Evolutionary conservation across 2,329 filamentous ascomycete genomes (phyloP).

Genomic region (Colletotrichum destructivum): DNA sequence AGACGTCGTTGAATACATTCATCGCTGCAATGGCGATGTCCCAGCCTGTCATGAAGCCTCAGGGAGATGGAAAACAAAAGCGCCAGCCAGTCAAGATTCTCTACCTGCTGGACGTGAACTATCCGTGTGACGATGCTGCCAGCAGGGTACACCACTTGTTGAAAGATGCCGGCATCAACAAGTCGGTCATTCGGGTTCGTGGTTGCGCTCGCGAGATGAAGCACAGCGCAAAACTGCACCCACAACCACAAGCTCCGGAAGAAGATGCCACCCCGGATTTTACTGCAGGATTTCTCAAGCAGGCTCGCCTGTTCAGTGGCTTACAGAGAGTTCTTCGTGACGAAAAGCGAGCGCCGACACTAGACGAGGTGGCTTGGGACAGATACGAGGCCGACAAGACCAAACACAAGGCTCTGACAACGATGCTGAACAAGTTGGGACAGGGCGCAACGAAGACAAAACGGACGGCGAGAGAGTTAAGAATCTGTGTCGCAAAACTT

Average conservation of each 20-base stretch:
- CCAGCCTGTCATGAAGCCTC: neutral
- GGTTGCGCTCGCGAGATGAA: slow-evolving; percentile 39
- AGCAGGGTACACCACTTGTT: slow-evolving; percentile 58
- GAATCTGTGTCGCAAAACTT: slow-evolving; percentile 51
- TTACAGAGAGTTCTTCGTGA: neutral
- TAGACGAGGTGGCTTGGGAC: slow-evolving; percentile 61
- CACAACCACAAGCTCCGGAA: slow-evolving; percentile 40
- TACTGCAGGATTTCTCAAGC: slow-evolving; percentile 32
- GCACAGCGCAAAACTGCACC: slow-evolving; percentile 31
- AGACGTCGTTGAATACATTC: slow-evolving; percentile 63
- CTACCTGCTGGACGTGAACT: slow-evolving; percentile 64
- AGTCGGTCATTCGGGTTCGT: slow-evolving; percentile 38
- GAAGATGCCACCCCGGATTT: slow-evolving; percentile 16
- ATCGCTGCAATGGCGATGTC: slow-evolving; percentile 54
- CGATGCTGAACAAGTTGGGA: slow-evolving; percentile 52
- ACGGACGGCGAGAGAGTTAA: slow-evolving; percentile 44
- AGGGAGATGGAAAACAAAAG: neutral
- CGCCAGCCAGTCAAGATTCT: slow-evolving; percentile 52
- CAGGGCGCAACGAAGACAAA: slow-evolving; percentile 42
- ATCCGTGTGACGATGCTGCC: slow-evolving; percentile 62
- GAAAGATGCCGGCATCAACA: slow-evolving; percentile 53
- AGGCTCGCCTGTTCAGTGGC: slow-evolving; percentile 4
- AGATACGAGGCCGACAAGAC: slow-evolving; percentile 53
- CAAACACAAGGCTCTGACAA: slow-evolving; percentile 53
- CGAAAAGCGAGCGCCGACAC: slow-evolving; percentile 48